Base-by-base conservation (phyloP, 1,284 basidiomycete species). In the Sanghuangporus weigelae region DNA sequence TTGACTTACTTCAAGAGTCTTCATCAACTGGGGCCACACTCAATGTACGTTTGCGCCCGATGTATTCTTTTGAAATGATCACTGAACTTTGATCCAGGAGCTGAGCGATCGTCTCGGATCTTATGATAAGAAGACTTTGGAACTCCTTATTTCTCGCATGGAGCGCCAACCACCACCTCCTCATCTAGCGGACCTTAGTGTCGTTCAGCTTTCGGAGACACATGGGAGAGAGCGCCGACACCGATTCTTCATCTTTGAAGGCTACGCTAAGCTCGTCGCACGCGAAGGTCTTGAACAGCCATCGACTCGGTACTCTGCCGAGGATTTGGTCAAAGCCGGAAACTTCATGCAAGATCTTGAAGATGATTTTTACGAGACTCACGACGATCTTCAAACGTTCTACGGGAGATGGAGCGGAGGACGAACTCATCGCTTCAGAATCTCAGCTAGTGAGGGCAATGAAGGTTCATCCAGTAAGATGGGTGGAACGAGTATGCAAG, bases 201-300 rank as follows among this genome's bases (percentile, higher is more conserved):
- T 90, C 58, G 80, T 82, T 16, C 83, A 84, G 55, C 71, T 91
- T 31, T 84, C 86, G 77, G 93, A 94, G 72, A 90, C 84, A 0
- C 79, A 81, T 68, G 92, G 92, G 4, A 84, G 92, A 51, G 90
- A 95, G 75, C 86, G 90, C 39, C 84, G 90, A 19, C 85, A 90
- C 73, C 81, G 90, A 66, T 93, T 90, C 72, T 93, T 85, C 74
- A 92, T 89, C 0, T 71, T 86, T 59, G 78, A 80, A 1, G 80
- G 84, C 46, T 91, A 87, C 72, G 78, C 75, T 31, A 72, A 75
- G 40, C 76, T 90, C 51, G 77, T 88, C 51, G 76, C 76, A 2
- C 77, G 78, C 62, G 88, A 91, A 73, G 78, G 80, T 7, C 75
- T 91, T 44, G 81, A 87, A 68, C 78, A 82, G 62, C 69, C 73